A percentile compares a stretch with the other conserved stretches of the same genome.
Conservation (phyloP, 441 rosid species). For the Flueggea neowawraea region DNA sequence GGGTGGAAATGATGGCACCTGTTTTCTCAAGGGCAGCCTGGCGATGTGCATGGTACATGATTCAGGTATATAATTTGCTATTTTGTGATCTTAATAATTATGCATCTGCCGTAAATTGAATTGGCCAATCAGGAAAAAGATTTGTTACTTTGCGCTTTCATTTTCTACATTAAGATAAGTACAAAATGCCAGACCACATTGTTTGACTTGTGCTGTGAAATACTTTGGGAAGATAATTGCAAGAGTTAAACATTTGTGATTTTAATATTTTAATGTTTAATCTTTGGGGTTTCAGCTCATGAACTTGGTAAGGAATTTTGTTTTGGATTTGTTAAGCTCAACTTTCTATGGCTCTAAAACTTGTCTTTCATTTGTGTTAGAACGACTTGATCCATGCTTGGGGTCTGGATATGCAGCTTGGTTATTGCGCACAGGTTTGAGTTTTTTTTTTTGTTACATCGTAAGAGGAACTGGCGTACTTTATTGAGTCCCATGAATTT, state of each 20-base stretch:
- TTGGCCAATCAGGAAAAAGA: too few relatives aligned
- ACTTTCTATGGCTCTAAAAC: not conserved
- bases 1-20: conserved; percentile 99
- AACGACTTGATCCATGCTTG: conserved; percentile 94
- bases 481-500: not conserved
- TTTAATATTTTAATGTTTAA: too few relatives aligned
- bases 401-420: conserved; percentile 86
- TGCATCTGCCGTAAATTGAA: too few relatives aligned
- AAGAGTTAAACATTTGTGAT: too few relatives aligned
- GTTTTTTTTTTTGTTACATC: not conserved
- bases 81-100: not conserved
- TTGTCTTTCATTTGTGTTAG: conserved; percentile 34
- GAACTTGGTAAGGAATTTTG: too few relatives aligned
- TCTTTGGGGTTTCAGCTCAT: too few relatives aligned
- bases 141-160: too few relatives aligned
- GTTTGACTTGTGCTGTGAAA: too few relatives aligned
- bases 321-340: too few relatives aligned
- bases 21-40: conserved; percentile 90
- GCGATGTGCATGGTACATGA: conserved; percentile 91
- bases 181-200: too few relatives aligned
- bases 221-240: too few relatives aligned
- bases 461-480: not conserved
- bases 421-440: conserved; percentile 81
- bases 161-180: too few relatives aligned
- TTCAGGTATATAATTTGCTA: conserved; percentile 51